Base-by-base conservation (phyloP, 2,329 filamentous ascomycete species). In the Parasarocladium wereldwijsianum region DNA sequence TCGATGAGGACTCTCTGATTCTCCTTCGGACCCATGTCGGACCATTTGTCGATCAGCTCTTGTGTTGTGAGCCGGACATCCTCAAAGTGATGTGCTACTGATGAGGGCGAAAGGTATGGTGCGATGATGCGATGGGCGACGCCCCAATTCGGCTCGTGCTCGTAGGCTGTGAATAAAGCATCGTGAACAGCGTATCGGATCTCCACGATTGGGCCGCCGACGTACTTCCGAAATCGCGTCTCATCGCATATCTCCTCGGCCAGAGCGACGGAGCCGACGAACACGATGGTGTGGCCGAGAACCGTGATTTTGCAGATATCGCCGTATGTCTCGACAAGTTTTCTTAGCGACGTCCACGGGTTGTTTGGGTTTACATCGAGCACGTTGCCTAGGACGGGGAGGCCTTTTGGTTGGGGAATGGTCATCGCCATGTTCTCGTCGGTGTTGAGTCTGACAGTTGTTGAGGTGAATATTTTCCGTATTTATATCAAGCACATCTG, bases 31-130 rank as follows among this genome's bases (percentile, higher is more conserved):
- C 44, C 54, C 2, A 57, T 45, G 0, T 45, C 47, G 22, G 43
- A 46, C 70, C 69, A 74, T 30, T 62, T 60, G 6, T 46, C 42
- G 11, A 69, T 43, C 21, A 74, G 48, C 36, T 70, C 66, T 8
- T 46, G 42, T 1, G 62, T 54, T n/a, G 54, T 57, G 24, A 56
- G 54, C n/a, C 57, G 49, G 44, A 73, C 59, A 34, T 68, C 62
- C 14, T 39, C 39, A 37, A 69, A 64, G 15, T 40, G 42, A n/a
- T 40, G 43, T 3, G 44, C 38, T 18, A 62, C 37, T 0, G 47
- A 39, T 3, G 45, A 37, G 0, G 51, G 42, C 2, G 50, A 43
- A 9, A 68, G 47, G 18, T 46, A 48, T 4, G 64, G 63, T 5
- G 58, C 59, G n/a, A 67, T 53, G 42, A 68, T 65, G 32, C 62